A percentile compares a stretch with the other conserved stretches of the same genome.
Evolutionary conservation across 345 rosid genomes (phyloP).

Genomic region (Capsella bursapastoris): DNA sequence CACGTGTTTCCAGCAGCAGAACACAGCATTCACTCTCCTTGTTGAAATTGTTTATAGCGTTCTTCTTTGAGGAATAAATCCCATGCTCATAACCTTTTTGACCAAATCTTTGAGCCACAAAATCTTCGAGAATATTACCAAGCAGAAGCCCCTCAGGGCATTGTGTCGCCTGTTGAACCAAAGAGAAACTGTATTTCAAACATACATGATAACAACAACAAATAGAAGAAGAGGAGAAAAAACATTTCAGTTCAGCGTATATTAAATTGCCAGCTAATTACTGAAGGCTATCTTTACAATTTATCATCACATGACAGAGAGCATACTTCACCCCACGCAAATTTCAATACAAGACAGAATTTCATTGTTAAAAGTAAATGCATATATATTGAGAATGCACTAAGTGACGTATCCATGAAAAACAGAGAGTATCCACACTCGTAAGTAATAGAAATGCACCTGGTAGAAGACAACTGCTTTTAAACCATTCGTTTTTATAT

Average conservation of each 20-base stretch:
- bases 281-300: constrained; percentile 20
- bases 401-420: constrained; percentile 15
- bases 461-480: constrained; percentile 84
- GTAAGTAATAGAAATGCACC: constrained; percentile 53
- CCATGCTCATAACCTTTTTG: constrained; percentile 76
- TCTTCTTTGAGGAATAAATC: constrained; percentile 54
- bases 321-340: constrained; percentile 18
- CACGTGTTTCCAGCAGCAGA: constrained; percentile 82
- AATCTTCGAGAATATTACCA: constrained; percentile 90
- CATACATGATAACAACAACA: constrained; percentile 7
- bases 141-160: constrained; percentile 57
- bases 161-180: constrained; percentile 56
- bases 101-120: constrained; percentile 77
- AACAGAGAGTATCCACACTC: constrained; percentile 22
- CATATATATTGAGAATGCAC: constrained; percentile 15
- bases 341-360: constrained; percentile 21
- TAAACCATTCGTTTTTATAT: constrained; percentile 55
- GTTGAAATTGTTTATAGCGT: constrained; percentile 72
- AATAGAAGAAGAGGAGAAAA: constrained; percentile 16
- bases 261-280: constrained; percentile 13
- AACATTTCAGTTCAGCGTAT: constrained; percentile 13
- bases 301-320: constrained; percentile 31
- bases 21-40: constrained; percentile 70
- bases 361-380: constrained; percentile 15
- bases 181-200: constrained; percentile 22